A percentile compares a stretch with the other conserved stretches of the same genome.
Conservation (phyloP, 2,329 filamentous ascomycete species). For the Stagonosporopsis rhizophila region DNA sequence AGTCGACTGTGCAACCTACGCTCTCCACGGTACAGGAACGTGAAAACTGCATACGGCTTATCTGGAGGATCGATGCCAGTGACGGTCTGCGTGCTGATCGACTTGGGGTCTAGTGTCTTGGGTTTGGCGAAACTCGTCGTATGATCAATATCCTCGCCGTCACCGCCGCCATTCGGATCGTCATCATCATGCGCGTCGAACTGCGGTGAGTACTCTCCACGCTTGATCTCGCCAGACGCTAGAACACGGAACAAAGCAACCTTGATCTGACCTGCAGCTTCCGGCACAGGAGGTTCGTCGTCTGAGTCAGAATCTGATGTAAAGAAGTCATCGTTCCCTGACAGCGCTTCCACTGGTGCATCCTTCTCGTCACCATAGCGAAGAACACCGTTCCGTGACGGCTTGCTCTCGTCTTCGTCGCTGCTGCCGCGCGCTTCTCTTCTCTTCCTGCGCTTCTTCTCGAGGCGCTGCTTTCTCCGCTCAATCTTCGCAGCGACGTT, state of each 20-base stretch:
- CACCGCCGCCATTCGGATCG: conserved; percentile 66
- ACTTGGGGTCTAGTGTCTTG: conserved; percentile 93
- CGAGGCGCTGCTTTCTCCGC: conserved; percentile 70
- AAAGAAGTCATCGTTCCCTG: conserved; percentile 71
- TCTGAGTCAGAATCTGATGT: conserved; percentile 73
- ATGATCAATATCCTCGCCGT: conserved; percentile 87
- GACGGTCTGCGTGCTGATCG: conserved; percentile 98
- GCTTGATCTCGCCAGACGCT: conserved; percentile 95
- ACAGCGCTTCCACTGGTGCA: conserved; percentile 74
- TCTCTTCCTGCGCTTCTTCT: conserved; percentile 84
- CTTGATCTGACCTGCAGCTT: conserved; percentile 97
- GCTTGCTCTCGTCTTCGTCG: conserved; percentile 54
- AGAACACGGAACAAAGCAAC: conserved; percentile 95
- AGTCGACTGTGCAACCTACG: conserved; percentile 65
- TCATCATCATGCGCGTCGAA: conserved; percentile 97
- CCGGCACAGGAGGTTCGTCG: conserved; percentile 84
- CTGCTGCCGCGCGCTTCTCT: conserved; percentile 62
- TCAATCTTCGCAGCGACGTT: conserved; percentile 84
- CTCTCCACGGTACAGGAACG: conserved; percentile 96
- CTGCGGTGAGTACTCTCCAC: conserved; percentile 96
- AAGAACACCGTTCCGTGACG: conserved; percentile 65
- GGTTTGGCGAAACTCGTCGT: conserved; percentile 98
- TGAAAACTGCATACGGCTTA: conserved; percentile 95
- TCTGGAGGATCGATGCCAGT: conserved; percentile 96
- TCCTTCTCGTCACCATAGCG: conserved; percentile 81